Base-by-base conservation (phyloP, 768 basidiomycete species). In the Hericium rajendrae region DNA sequence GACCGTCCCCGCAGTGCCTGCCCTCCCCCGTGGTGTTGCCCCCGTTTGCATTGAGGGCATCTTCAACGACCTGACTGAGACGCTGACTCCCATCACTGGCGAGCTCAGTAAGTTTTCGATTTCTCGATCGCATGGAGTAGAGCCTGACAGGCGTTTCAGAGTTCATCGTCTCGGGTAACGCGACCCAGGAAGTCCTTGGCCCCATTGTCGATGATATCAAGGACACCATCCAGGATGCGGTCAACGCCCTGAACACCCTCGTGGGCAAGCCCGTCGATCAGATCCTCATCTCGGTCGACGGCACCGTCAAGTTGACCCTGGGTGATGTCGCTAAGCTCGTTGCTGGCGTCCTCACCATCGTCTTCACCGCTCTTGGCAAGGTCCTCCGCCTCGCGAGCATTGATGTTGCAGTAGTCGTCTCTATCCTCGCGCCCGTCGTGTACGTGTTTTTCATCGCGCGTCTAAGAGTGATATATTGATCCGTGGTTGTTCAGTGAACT, bases 61-160 rank as follows among this genome's bases (percentile, higher is more conserved):
- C n/a, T 57, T 74, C 48, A 55, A 28, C n/a, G 51, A 55, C 22
- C 41, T 69, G 6, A 57, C 38, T 5, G 52, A 38, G 26, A 50
- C 65, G 57, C 58, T 67, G 15, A 24, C 56, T 18, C 57, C 67
- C 55, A 53, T 49, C 50, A 52, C 57, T 13, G 52, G 58, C 1
- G 46, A 65, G 55, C 56, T 75, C 56, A 54, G 73, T 74, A 51
- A 54, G 71, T 67, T 20, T 38, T 52, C 15, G 22, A 3, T 26
- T 37, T 18, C n/a, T 4, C 16, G 12, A n/a, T 52, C 32, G 10
- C 16, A 2, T 37, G 51, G 38, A 50, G 13, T 6, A 22, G 22
- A 2, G 11, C 3, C 49, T 24, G 24, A 26, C 16, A 51, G 38
- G 66, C 26, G 49, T 56, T 16, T 51, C 37, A 41, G 50, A 20